Evolutionary conservation across 305 asterid genomes (phyloP), one percentile per base, ranked within the genome.

Genomic region (Nicotiana rustica): DNA sequence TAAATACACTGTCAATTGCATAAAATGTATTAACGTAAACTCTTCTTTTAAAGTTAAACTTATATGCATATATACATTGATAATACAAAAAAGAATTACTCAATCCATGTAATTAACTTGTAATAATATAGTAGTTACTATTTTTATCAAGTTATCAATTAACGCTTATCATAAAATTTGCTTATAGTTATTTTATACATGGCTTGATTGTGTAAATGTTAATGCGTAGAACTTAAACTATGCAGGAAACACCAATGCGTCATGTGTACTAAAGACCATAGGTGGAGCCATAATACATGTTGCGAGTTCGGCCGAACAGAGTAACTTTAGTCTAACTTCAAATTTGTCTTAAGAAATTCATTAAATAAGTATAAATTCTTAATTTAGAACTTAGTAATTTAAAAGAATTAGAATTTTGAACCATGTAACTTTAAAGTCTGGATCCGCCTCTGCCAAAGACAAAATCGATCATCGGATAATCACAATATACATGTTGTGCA

Each of bases 401-500:
- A 25, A 25, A 25, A 25, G 25, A 25, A 25, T 1, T 36, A 36
- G 41, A 36, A 36, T 36, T 36, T 5, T 1, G 1, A 36, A 5
- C 41, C 38, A 5, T 36, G 8, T 36, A 36, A 36, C 8, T 36
- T 36, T 36, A 36, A 36, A 36, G 5, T 35, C 41, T 36, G 1
- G 1, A 6, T 5, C 8, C 8, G 38, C 41, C 41, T 36, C 41
- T 36, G 1, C 41, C 6, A 10, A n/a, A 41, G 36, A 69, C 64
- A 57, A 15, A 57, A 25, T 41, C n/a, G n/a, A 70, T 8, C 14
- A 44, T 19, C 36, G 12, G 12, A 44, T 70, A 70, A 71, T 18
- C 13, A 71, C 79, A 73, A 73, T 49, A 73, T 73, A 73, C 79
- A 73, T 73, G 79, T 1, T 73, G 14, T 73, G 41, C 79, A 73